Base-by-base conservation (phyloP, 2,329 filamentous ascomycete species). In the Drechslerella stenobrocha region DNA sequence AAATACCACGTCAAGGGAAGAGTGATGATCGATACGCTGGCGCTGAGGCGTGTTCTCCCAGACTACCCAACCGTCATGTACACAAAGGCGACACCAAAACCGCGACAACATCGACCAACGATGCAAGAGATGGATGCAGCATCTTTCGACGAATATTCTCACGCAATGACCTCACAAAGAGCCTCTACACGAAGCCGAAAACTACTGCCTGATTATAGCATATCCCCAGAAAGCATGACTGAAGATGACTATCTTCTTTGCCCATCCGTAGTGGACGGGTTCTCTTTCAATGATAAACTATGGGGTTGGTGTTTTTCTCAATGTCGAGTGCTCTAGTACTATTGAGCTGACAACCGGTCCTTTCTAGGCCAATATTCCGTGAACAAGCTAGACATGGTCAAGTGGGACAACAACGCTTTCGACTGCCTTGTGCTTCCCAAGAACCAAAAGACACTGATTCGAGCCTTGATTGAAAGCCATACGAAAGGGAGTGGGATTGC, bases 1-100 rank as follows among this genome's bases (percentile, higher is more conserved):
- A 91, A 90, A 75, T 86, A 95, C 76, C 90, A 90, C 74, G 87
- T 95, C 75, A 89, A 90, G 69, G 88, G 90, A n/a, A 85, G 90
- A 28, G 82, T 95, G 70, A 96, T 96, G 90, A 80, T 96, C 22
- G 91, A 96, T 73, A 84, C 89, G 0, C 84, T 84, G 2, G 88
- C 88, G 40, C 90, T 95, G 77, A 84, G 89, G 7, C 84, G 89
- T 30, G 88, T 91, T 75, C 89, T 93, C 71, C 88, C 90, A 0
- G 95, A 95, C 74, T 95, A 95, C 71, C 83, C 83, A 0, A 83
- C 15, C 5, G 18, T 18, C 28, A 23, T 23, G 11, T 26, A 26
- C 9, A 47, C 44, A 8, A 26, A n/a, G 9, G 44, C 44, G n/a
- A 20, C 34, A 18, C 37, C 37, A 42, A n/a, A 18, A 20, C 9